These are phyloP conservation scores for Jaapia argillacea DNA, from an alignment of 768 basidiomycete species.

Conservation along the genomic window DNA sequence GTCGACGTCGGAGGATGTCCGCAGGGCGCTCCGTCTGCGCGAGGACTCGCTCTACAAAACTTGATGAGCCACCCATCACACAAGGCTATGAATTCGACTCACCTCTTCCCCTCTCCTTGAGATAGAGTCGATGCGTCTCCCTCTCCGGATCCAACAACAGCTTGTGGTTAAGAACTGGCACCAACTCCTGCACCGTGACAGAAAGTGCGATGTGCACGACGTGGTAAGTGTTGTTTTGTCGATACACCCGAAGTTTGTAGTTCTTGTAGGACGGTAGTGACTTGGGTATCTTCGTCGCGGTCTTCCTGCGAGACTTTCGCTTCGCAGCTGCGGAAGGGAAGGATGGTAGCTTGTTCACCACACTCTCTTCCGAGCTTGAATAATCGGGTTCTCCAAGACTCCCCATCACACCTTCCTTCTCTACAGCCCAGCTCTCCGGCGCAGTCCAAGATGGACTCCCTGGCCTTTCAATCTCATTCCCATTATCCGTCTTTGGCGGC, in stretches of 20 bases:
- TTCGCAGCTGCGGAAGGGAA: conserved; percentile 5
- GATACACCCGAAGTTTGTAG: conserved; percentile 69
- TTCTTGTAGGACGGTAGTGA: conserved; percentile 7
- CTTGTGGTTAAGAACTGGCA: conserved; percentile 49
- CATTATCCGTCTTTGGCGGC: too few species aligned
- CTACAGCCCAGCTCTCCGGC: conserved; percentile 73
- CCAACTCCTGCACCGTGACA: conserved; percentile 62
- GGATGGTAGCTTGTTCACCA: conserved; percentile 11
- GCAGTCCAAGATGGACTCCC: conserved; percentile 45
- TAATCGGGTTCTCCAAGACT: conserved; percentile 24
- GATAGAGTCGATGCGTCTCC: conserved; percentile 59
- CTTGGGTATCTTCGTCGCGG: conserved; percentile 6
- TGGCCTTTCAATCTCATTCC: conserved; percentile 7
- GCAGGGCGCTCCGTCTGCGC: conserved; percentile 77
- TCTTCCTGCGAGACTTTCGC: conserved; percentile 12
- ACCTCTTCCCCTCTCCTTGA: conserved; percentile 74
- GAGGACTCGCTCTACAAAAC: conserved; percentile 65
- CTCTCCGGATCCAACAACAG: conserved; percentile 37
- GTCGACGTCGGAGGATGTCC: conserved; percentile 68
- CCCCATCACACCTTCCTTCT: conserved; percentile 35
- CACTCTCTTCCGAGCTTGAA: conserved; percentile 33
- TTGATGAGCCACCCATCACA: not conserved
- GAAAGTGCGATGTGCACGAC: conserved; percentile 52
- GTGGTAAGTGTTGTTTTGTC: conserved; percentile 62
- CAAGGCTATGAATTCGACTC: conserved; percentile 12